Percentiles rank a stretch among this genome's conserved stretches.
Conservation (phyloP, 139 green algal genomes). For the Choricystis sp. region DNA sequence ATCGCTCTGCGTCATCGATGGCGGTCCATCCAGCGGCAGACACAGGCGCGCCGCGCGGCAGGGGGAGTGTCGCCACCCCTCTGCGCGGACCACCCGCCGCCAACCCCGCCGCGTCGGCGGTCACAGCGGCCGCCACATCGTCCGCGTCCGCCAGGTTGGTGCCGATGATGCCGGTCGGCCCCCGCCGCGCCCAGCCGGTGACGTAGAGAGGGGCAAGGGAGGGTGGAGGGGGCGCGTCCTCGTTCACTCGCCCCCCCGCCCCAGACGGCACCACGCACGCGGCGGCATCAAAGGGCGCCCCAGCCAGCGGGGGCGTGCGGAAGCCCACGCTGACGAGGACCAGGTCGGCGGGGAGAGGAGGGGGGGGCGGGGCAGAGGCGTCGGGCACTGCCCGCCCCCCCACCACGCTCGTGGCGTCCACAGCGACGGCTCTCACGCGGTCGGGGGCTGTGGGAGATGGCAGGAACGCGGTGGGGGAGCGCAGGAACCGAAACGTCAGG, state of each 20-base stretch:
- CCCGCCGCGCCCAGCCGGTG: constrained; percentile 72
- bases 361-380: no score
- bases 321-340: constrained; percentile 76
- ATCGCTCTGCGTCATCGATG: background rate
- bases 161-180: constrained; percentile 79
- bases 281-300: constrained; percentile 51
- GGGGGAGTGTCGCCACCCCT: background rate
- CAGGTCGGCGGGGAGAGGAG: constrained; percentile 8
- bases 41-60: background rate
- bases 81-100: no score
- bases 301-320: constrained; percentile 36
- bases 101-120: background rate
- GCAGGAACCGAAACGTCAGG: background rate
- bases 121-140: background rate
- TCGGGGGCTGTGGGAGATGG: background rate
- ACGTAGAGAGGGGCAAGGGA: constrained; percentile 55
- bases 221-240: background rate
- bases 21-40: background rate
- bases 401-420: background rate
- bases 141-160: constrained; percentile 59
- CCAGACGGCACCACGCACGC: constrained; percentile 33
- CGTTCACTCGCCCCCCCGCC: background rate
- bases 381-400: background rate
- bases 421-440: background rate
- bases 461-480: background rate